Conservation (phyloP, 169 alveolate genomes). For the Plasmodium billcollinsi region DNA sequence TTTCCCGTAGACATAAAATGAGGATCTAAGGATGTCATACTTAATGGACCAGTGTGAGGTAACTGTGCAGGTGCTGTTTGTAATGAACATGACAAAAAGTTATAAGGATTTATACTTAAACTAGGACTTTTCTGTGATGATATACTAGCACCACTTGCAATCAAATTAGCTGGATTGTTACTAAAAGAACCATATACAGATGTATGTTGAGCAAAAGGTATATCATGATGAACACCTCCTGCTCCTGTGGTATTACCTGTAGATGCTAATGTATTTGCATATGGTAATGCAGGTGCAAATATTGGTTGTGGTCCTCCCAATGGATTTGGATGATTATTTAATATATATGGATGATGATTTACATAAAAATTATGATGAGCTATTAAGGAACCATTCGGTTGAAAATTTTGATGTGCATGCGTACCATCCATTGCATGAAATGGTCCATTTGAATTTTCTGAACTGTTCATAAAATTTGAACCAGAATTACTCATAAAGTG, state of each 20-base stretch:
- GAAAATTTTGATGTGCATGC: conserved; percentile 45
- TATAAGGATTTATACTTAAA: conserved; percentile 39
- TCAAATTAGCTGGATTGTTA: conserved; percentile 6
- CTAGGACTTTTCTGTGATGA: conserved; percentile 26
- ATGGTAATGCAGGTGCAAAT: conserved; percentile 41
- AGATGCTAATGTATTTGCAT: conserved; percentile 2
- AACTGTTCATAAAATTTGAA: conserved; percentile 26
- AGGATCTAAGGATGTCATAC: conserved; percentile 22
- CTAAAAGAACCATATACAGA: conserved; percentile 58
- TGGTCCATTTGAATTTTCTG: conserved; percentile 45
- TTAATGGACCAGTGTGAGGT: conserved; percentile 21
- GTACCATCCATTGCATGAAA: conserved; percentile 17
- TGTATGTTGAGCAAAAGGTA: conserved; percentile 51
- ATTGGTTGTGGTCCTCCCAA: conserved; percentile 42
- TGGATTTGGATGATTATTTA: conserved; percentile 73
- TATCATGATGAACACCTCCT: conserved; percentile 49
- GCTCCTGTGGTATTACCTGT: conserved; percentile 7
- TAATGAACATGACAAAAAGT: conserved; percentile 51
- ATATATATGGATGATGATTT: conserved; percentile 17
- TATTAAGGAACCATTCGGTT: conserved; percentile 52
- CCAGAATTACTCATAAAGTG: conserved; percentile 37
- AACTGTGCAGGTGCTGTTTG: conserved; percentile 39
- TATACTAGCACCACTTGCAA: conserved; percentile 6
- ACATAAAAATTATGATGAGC: conserved; percentile 63
- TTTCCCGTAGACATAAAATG: conserved; percentile 32